Evolutionary conservation across 1,139 yeast genomes (phyloP), one percentile per base, ranked within the genome.

Genomic region (Pichia sp.): DNA sequence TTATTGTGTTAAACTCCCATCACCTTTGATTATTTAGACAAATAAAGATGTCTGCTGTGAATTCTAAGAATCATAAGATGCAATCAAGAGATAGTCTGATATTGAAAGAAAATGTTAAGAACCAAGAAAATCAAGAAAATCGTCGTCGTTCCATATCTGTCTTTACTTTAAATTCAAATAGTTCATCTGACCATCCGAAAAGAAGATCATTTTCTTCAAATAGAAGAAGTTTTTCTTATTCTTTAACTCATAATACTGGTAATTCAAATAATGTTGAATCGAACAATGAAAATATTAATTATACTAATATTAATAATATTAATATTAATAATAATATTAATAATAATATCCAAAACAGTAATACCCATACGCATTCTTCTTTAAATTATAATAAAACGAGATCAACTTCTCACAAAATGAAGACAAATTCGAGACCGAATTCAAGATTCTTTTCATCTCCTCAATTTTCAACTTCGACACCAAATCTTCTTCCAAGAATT

Each of bases 381-480:
- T n/a, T n/a, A n/a, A n/a, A n/a, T n/a, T n/a, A n/a, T n/a, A n/a
- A n/a, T n/a, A 35, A n/a, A 23, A n/a, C 22, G 2, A 39, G 31
- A 11, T 30, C 36, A 10, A 36, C 4, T 24, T n/a, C 36, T 3
- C 27, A 24, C 8, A 26, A 26, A 26, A 6, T 26, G 28, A 26
- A 6, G 28, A 26, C 26, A 10, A 41, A 24, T 8, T 30, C 33
- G 2, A 40, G 33, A 8, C 33, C 35, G n/a, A 36, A 30, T 22
- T 34, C 45, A 20, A 44, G 37, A 25, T 45, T 48, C 31, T 45
- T 45, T 10, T 48, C 51, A 4, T 41, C 46, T 4, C 47, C 48
- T 11, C 51, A 48, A 34, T 48, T 45, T 32, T 45, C 51, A 3
- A 28, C 37, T 12, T 48, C 51, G n/a, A 48, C 51, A 10, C 51